A percentile compares a stretch with the other conserved stretches of the same genome.
Evolutionary conservation across 2,329 filamentous ascomycete genomes (phyloP).

Genomic region (Daldinia sp.): DNA sequence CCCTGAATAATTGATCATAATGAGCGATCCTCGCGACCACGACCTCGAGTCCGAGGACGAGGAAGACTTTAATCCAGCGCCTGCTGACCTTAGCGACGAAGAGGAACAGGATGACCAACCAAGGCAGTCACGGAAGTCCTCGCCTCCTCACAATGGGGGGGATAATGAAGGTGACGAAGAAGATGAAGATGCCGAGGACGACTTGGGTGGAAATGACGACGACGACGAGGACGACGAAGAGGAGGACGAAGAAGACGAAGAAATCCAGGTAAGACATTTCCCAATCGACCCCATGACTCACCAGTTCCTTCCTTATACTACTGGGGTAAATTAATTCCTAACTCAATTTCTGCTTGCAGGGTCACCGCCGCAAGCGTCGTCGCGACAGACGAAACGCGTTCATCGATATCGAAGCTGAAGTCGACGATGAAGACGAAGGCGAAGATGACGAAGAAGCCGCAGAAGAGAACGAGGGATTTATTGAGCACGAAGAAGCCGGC

Average conservation of each 20-base stretch:
- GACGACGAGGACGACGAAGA: slow-evolving; percentile 71
- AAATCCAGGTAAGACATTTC: slow-evolving; percentile 66
- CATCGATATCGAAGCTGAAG: slow-evolving; percentile 97
- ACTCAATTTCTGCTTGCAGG: slow-evolving; percentile 48
- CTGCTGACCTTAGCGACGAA: slow-evolving; percentile 76
- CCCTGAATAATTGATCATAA: slow-evolving; percentile 44
- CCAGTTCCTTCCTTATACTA: background rate
- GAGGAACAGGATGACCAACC: slow-evolving; percentile 58
- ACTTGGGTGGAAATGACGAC: slow-evolving; percentile 57
- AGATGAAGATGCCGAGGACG: slow-evolving; percentile 56
- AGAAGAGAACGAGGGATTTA: slow-evolving; percentile 82
- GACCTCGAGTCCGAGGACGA: slow-evolving; percentile 76
- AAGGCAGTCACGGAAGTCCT: slow-evolving; percentile 33
- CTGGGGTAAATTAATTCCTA: background rate
- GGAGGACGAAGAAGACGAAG: slow-evolving; percentile 65
- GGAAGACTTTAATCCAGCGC: slow-evolving; percentile 86
- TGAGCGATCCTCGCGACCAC: slow-evolving; percentile 60
- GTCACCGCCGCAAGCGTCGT: slow-evolving; percentile 81
- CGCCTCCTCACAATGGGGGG: slow-evolving; percentile 43
- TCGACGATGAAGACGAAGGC: slow-evolving; percentile 90
- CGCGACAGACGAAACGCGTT: slow-evolving; percentile 81
- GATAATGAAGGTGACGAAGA: slow-evolving; percentile 54
- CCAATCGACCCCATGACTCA: background rate
- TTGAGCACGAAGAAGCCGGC: slow-evolving; percentile 89
- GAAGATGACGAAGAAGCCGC: slow-evolving; percentile 91